Conservation (phyloP, 257 asterid species). For the Solanum gracilifrons region DNA sequence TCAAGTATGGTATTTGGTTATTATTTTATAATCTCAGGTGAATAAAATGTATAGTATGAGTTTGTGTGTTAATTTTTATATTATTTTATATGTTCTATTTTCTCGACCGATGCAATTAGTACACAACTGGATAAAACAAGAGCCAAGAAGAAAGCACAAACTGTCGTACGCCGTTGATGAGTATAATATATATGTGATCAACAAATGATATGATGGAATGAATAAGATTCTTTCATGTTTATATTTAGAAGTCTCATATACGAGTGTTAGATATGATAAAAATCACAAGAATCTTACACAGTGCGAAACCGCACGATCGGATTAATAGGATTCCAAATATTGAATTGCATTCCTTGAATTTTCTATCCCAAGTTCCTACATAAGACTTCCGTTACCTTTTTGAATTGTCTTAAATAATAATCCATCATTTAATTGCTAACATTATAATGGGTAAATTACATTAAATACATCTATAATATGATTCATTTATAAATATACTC, state of each 20-base stretch:
- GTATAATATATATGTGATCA: background rate
- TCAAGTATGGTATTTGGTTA: too few relatives aligned
- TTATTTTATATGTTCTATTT: too few relatives aligned
- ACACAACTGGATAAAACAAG: background rate
- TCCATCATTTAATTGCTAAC: background rate
- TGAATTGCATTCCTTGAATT: background rate
- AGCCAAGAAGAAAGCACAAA: background rate
- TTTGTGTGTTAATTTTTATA: too few relatives aligned
- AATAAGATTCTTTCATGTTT: too few relatives aligned
- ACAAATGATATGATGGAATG: rapidly evolving
- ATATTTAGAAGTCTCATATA: too few relatives aligned
- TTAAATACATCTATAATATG: background rate
- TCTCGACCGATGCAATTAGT: background rate
- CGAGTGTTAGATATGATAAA: rapidly evolving
- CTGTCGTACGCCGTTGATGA: background rate
- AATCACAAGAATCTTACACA: background rate
- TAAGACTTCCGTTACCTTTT: background rate
- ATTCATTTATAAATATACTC: background rate
- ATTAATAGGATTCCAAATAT: background rate
- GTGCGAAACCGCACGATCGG: rapidly evolving
- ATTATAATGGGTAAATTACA: background rate
- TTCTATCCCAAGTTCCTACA: background rate
- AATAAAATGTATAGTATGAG: too few relatives aligned
- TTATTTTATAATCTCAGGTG: background rate
- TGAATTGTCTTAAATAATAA: background rate